These are phyloP conservation scores for Xylariaceae sp. DNA, from an alignment of 2,329 filamentous ascomycete species.

Conservation along the genomic window DNA sequence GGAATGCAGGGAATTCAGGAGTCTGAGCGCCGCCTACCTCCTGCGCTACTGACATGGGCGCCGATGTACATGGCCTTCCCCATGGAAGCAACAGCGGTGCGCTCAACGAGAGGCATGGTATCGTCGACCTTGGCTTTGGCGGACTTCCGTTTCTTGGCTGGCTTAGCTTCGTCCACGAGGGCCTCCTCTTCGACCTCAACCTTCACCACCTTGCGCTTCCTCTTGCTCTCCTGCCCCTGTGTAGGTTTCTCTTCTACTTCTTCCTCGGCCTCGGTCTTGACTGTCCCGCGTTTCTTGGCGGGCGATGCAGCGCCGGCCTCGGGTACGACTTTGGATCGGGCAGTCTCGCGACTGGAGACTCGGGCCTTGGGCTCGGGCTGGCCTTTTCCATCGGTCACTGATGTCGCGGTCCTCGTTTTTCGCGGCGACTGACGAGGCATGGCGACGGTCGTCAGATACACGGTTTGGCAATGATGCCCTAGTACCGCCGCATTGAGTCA, in stretches of 20 bases:
- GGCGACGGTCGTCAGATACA: no score
- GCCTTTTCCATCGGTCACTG: conserved; percentile 8
- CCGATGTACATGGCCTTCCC: conserved; percentile 73
- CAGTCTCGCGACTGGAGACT: conserved; percentile 11
- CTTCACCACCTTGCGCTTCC: conserved; percentile 24
- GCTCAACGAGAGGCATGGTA: conserved; percentile 55
- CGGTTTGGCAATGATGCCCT: no score
- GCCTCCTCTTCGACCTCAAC: conserved; percentile 17
- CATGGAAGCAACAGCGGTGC: conserved; percentile 57
- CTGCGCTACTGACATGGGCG: conserved; percentile 84
- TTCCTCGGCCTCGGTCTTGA: conserved; percentile 18
- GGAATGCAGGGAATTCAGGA: background rate
- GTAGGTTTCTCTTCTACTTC: conserved; percentile 5
- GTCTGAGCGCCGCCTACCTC: conserved; percentile 47
- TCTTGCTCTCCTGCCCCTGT: no score
- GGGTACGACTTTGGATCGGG: conserved; percentile 11
- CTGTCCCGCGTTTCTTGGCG: conserved; percentile 13
- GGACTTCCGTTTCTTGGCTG: conserved; percentile 36
- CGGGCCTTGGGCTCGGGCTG: conserved; percentile 7
- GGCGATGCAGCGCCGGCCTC: conserved; percentile 11
- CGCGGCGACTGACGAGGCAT: conserved; percentile 10
- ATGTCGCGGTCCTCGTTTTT: conserved; percentile 3
- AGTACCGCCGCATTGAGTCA: no score
- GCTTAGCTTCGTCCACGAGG: conserved; percentile 5
- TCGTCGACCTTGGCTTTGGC: conserved; percentile 33